Evolutionary conservation across 2,329 filamentous ascomycete species (phyloP).

Genomic region (Ophiostoma himal-ulmi): DNA sequence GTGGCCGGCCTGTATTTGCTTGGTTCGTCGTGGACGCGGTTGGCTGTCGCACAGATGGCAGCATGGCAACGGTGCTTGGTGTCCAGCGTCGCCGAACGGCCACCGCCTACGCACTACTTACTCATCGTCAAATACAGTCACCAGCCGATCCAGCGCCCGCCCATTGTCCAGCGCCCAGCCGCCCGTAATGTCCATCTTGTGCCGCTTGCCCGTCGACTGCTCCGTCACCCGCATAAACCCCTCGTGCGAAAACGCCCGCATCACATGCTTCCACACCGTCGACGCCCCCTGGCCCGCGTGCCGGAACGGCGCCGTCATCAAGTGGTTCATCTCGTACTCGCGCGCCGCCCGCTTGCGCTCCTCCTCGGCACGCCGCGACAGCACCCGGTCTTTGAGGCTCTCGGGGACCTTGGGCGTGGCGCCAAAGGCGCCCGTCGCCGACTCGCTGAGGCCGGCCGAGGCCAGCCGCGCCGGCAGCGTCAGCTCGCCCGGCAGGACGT

Average conservation of each 20-base stretch:
- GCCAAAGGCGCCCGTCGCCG: not conserved
- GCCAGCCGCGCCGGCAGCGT: constrained; percentile 5
- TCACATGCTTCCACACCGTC: constrained; percentile 41
- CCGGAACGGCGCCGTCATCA: constrained; percentile 54
- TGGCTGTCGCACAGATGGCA: too few species aligned
- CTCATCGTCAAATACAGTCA: constrained; percentile 28
- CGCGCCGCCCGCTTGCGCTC: constrained; percentile 36
- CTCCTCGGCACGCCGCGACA: constrained; percentile 35
- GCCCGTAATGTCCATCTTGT: constrained; percentile 50
- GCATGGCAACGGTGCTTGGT: too few species aligned
- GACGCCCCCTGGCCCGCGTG: constrained; percentile 41
- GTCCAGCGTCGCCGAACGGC: too few species aligned
- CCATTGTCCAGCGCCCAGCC: constrained; percentile 59
- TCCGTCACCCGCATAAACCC: constrained; percentile 47
- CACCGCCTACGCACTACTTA: not conserved
- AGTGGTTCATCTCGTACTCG: constrained; percentile 50
- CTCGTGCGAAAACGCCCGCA: constrained; percentile 49
- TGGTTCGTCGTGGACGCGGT: too few species aligned
- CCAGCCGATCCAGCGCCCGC: constrained; percentile 51
- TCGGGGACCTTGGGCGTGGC: not conserved
- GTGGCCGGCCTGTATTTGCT: too few species aligned
- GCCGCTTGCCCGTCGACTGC: constrained; percentile 39
- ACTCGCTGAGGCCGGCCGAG: constrained; percentile 3
- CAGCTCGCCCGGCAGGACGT: constrained; percentile 36
- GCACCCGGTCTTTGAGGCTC: constrained; percentile 27